Evolutionary conservation across 768 basidiomycete genomes (phyloP).

Genomic region (Guyanaporus albipodus): DNA sequence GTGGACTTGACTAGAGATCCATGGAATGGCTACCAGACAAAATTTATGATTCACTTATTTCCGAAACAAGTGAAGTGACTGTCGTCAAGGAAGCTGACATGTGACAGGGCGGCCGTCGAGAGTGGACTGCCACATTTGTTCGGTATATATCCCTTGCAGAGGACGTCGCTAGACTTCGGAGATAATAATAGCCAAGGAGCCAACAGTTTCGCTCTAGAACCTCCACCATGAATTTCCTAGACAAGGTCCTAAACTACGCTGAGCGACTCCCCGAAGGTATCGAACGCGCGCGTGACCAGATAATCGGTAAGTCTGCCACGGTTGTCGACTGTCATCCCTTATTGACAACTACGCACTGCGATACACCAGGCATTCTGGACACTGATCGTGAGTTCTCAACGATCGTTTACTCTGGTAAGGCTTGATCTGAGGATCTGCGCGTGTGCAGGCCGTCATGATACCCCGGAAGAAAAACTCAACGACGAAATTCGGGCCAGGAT

Average conservation of each 20-base stretch:
- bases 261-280: slow-evolving; percentile 37
- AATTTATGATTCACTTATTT: neutral
- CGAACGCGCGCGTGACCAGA: slow-evolving; percentile 34
- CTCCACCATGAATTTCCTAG: slow-evolving; percentile 39
- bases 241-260: slow-evolving; percentile 34
- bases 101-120: slow-evolving; percentile 1
- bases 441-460: slow-evolving; percentile 61
- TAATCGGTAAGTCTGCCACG: slow-evolving; percentile 29
- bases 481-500: slow-evolving; percentile 76
- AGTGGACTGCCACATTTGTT: neutral
- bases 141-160: no score
- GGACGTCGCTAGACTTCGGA: no score
- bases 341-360: neutral
- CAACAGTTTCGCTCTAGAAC: neutral
- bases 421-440: neutral
- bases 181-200: no score
- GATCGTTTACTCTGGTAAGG: neutral
- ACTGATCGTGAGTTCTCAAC: slow-evolving; percentile 29
- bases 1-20: neutral
- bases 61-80: neutral
- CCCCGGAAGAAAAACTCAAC: slow-evolving; percentile 62
- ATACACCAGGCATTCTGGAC: slow-evolving; percentile 30
- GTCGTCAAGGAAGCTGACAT: neutral
- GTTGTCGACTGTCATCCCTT: neutral
- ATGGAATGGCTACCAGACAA: neutral